Conservation (phyloP, 345 rosid species). For the Salix brachista region DNA sequence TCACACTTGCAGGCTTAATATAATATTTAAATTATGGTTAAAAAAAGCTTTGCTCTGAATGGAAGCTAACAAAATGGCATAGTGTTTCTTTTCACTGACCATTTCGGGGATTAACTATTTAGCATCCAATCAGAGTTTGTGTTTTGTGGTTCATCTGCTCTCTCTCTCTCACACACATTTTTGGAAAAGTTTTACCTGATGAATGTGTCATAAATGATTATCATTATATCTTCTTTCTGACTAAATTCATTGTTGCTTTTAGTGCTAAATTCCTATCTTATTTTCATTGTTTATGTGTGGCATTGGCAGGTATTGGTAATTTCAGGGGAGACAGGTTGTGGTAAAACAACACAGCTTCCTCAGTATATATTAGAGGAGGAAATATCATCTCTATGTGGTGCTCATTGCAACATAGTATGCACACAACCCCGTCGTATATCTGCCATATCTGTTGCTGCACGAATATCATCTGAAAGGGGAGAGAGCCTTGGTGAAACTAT, state of each 20-base stretch:
- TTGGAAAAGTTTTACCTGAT: neutral
- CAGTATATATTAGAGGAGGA: slow-evolving; percentile 89
- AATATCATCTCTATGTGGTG: slow-evolving; percentile 70
- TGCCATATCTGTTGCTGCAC: slow-evolving; percentile 91
- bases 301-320: slow-evolving; percentile 67
- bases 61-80: too few species aligned
- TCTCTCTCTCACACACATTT: neutral
- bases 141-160: neutral
- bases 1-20: neutral
- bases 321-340: slow-evolving; percentile 98
- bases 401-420: slow-evolving; percentile 81
- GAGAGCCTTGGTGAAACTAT: slow-evolving; percentile 82
- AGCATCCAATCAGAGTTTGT: neutral
- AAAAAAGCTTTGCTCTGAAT: neutral
- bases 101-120: neutral
- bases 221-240: neutral
- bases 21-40: neutral
- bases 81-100: neutral
- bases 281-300: slow-evolving; percentile 5
- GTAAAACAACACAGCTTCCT: slow-evolving; percentile 97
- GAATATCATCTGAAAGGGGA: slow-evolving; percentile 90
- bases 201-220: neutral
- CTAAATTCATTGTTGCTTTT: neutral
- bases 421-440: slow-evolving; percentile 97
- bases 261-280: slow-evolving; percentile 1